phyloP scores from a whole-genome alignment of 768 basidiomycete genomes.

The Suillus subluteus region DNA sequence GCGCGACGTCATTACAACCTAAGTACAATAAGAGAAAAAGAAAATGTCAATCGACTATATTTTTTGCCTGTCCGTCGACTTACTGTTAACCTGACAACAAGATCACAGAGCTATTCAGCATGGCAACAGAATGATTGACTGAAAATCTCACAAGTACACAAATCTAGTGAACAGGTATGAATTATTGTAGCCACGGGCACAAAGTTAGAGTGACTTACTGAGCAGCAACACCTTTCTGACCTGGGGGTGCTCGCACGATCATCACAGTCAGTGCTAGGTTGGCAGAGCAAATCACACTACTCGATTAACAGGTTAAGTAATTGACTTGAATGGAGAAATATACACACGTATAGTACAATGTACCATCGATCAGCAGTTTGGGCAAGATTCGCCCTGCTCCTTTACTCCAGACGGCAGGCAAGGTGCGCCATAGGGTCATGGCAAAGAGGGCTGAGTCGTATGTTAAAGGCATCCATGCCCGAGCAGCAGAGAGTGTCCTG shows the following conservation, averaged over 20 bases:
- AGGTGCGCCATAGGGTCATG: slow-evolving; percentile 42
- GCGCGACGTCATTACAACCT: slow-evolving; percentile 10
- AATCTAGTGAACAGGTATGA: slow-evolving; percentile 3
- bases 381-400: slow-evolving; percentile 35
- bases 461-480: slow-evolving; percentile 51
- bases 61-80: not conserved
- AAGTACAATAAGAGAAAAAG: not conserved
- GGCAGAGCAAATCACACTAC: slow-evolving; percentile 48
- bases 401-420: slow-evolving; percentile 39
- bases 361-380: slow-evolving; percentile 47
- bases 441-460: slow-evolving; percentile 49
- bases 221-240: slow-evolving; percentile 49
- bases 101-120: slow-evolving; percentile 44
- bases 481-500: not conserved
- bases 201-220: slow-evolving; percentile 39
- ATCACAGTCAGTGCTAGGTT: slow-evolving; percentile 49
- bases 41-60: slow-evolving; percentile 1
- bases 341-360: slow-evolving; percentile 48
- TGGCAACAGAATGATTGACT: slow-evolving; percentile 26
- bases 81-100: slow-evolving; percentile 3
- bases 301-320: not conserved
- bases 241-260: slow-evolving; percentile 47
- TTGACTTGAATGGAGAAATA: not conserved
- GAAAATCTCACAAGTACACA: slow-evolving; percentile 2
- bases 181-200: not conserved